Evolutionary conservation across 179 eudicot genomes (phyloP).

Genomic region (Silene noctiflora): DNA sequence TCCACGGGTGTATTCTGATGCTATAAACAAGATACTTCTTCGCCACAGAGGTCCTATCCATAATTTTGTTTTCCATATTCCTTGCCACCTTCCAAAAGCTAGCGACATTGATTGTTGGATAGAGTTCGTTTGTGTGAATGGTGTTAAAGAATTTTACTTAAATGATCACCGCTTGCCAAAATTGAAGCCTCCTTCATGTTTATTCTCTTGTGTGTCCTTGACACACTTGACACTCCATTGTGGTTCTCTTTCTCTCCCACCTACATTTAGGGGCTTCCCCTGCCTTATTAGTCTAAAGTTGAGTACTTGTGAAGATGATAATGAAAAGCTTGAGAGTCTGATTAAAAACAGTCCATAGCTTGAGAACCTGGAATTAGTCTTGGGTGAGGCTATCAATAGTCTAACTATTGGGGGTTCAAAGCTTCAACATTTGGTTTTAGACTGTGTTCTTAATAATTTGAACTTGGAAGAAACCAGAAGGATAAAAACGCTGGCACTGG

Average conservation of each 20-base stretch:
- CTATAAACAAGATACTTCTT: slow-evolving; percentile 13
- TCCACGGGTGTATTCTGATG: slow-evolving; percentile 12
- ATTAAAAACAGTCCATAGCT: slow-evolving; percentile 17
- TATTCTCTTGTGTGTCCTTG: slow-evolving; percentile 6
- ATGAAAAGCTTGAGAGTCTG: slow-evolving; percentile 6
- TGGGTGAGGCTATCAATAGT: not conserved
- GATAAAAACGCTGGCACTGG: slow-evolving; percentile 6
- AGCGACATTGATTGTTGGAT: slow-evolving; percentile 13
- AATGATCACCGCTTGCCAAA: not conserved
- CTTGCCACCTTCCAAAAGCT: slow-evolving; percentile 1
- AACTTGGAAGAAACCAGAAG: not conserved
- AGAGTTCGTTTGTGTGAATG: not conserved
- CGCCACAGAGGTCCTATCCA: slow-evolving; percentile 8
- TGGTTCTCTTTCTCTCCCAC: slow-evolving; percentile 3
- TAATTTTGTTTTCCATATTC: slow-evolving; percentile 13
- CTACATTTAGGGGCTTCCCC: slow-evolving; percentile 18
- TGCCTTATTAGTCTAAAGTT: slow-evolving; percentile 10
- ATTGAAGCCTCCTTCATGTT: slow-evolving; percentile 16
- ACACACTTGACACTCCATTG: slow-evolving; percentile 20
- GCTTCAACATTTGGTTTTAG: slow-evolving; percentile 11
- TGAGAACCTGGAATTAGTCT: slow-evolving; percentile 7
- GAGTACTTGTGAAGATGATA: slow-evolving; percentile 2
- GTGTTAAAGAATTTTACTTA: slow-evolving; percentile 15
- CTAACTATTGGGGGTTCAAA: slow-evolving; percentile 7
- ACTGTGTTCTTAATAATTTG: not conserved